Conservation (phyloP, 1,284 basidiomycete species). For the Serendipita sp. region DNA sequence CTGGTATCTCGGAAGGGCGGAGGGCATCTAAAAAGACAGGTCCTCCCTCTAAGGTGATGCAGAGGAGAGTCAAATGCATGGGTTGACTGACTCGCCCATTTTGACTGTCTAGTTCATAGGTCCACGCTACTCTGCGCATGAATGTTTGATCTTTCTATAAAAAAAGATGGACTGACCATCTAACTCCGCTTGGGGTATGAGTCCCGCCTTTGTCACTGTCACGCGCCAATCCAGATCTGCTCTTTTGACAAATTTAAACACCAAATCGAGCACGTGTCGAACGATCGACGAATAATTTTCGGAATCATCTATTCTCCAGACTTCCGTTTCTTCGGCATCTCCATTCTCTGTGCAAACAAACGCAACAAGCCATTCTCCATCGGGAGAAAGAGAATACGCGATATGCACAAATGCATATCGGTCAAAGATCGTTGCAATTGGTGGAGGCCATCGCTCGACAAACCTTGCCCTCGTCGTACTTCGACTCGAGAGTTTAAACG, state of each 20-base stretch:
- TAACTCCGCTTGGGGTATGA: not conserved
- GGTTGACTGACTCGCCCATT: not conserved
- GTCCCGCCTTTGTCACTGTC: not conserved
- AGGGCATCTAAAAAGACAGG: not conserved
- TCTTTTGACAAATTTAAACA: not conserved
- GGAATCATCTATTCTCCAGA: not conserved
- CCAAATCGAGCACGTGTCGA: not conserved
- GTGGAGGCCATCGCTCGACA: slow-evolving; percentile 1
- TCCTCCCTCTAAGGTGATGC: not conserved
- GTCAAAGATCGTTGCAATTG: not conserved
- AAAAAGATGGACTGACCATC: not conserved
- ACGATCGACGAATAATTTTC: not conserved
- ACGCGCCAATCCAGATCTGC: not conserved
- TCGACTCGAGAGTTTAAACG: not conserved
- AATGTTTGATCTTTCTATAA: not conserved
- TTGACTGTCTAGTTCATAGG: not conserved
- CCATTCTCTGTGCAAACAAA: not conserved
- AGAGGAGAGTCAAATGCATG: slow-evolving; percentile 4
- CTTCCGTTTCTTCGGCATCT: not conserved
- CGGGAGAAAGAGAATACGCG: not conserved
- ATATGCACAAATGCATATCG: not conserved
- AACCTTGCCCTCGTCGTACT: not conserved
- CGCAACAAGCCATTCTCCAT: not conserved
- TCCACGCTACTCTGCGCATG: not conserved
- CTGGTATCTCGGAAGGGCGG: not conserved